Base-by-base conservation (phyloP, 1,139 yeast genomes). In the Blastobotrys malaysiensis region DNA sequence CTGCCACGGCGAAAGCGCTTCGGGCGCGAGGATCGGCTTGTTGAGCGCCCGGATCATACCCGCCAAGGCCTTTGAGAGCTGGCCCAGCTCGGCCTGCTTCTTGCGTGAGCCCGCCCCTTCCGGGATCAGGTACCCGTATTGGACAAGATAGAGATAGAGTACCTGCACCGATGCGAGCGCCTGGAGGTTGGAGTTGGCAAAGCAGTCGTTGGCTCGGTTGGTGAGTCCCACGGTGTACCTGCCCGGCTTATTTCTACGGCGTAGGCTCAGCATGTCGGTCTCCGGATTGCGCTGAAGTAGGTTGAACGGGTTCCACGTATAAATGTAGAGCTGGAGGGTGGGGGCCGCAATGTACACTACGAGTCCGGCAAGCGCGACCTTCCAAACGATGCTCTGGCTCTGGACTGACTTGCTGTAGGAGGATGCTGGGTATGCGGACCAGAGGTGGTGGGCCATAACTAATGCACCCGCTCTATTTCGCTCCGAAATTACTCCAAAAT, bases 111-210 rank as follows among this genome's bases (percentile, higher is more conserved):
- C 60, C 7, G 48, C 62, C 13, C 52, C 54, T 2, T 45, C 51
- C 4, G 63, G 58, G 4, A 56, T 50, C 31, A 60, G 16, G 57
- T 55, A 26, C 54, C 58, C 45, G 56, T 57, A 6, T 58, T 61
- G 45, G 19, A 81, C 53, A 57, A 90, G 73, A 64, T 88, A 90
- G 14, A 73, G 76, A 31, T 84, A 82, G 52, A 90, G 69, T 0
- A 77, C 77, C 0, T 90, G 85, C 27, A 88, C 70, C 0, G 95
- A 74, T 14, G 89, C 83, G 58, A 91, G 78, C 0, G 97, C 95
- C 68, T 91, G 98, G 20, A 93, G 67, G 1, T 91, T 84, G n/a
- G 95, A 82, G 65, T 93, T 91, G 57, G 96, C 97, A 72, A 88
- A 91, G 69, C 98, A 91, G 67, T 90, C 97, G 63, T 88, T 88